Conservation (phyloP, 805 yeast genomes). For the Ogataea parapolymorpha region DNA sequence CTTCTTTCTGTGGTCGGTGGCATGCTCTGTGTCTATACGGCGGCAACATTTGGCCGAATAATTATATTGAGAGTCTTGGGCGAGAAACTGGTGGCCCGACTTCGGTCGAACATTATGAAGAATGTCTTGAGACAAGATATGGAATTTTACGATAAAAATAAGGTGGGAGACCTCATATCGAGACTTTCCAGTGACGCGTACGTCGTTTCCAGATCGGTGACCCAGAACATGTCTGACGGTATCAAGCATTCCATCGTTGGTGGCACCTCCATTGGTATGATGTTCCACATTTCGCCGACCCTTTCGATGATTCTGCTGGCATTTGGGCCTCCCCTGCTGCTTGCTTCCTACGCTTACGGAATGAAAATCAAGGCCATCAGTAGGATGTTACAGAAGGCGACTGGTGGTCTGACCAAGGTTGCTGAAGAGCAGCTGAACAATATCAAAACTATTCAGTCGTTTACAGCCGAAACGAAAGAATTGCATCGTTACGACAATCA, state of each 20-base stretch:
- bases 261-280: slow-evolving; percentile 82
- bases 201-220: slow-evolving; percentile 80
- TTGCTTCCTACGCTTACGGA: slow-evolving; percentile 83
- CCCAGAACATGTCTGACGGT: slow-evolving; percentile 90
- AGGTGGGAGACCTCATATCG: slow-evolving; percentile 90
- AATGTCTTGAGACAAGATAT: slow-evolving; percentile 83
- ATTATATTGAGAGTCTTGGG: slow-evolving; percentile 75
- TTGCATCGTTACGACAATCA: slow-evolving; percentile 70
- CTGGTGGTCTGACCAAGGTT: slow-evolving; percentile 84
- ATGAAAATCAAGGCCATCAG: slow-evolving; percentile 72
- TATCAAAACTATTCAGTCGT: slow-evolving; percentile 83
- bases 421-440: slow-evolving; percentile 90
- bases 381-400: slow-evolving; percentile 73
- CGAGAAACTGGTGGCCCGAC: slow-evolving; percentile 80
- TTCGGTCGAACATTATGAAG: slow-evolving; percentile 74
- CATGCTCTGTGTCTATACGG: slow-evolving; percentile 67
- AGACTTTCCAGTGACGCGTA: slow-evolving; percentile 86
- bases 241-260: slow-evolving; percentile 79
- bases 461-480: slow-evolving; percentile 81
- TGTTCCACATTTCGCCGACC: slow-evolving; percentile 79
- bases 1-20: slow-evolving; percentile 62
- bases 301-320: slow-evolving; percentile 74
- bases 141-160: slow-evolving; percentile 82
- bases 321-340: slow-evolving; percentile 79
- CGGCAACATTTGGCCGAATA: slow-evolving; percentile 77